A percentile compares a stretch with the other conserved stretches of the same genome.
phyloP scores from a whole-genome alignment of 1,284 basidiomycete species.

The Fomes fomentarius region DNA sequence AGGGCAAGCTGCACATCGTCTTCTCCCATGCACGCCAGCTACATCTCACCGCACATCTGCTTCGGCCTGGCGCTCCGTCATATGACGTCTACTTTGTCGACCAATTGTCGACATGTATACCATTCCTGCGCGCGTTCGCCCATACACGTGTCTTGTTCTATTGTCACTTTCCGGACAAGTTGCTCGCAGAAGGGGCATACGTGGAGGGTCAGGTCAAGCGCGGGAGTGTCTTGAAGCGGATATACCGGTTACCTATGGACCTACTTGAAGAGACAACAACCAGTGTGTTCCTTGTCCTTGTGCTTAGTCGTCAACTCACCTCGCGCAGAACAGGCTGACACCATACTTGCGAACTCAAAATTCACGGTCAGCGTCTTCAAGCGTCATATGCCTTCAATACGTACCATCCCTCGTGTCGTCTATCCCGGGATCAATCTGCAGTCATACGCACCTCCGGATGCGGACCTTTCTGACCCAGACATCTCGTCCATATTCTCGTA shows the following conservation, averaged over 20 bases:
- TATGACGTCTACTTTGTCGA: conserved; percentile 95
- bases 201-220: conserved; percentile 52
- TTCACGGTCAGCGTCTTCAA: conserved; percentile 87
- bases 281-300: conserved; percentile 55
- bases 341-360: conserved; percentile 90
- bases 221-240: conserved; percentile 59
- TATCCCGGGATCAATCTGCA: conserved; percentile 91
- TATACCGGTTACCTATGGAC: conserved; percentile 92
- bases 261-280: conserved; percentile 90
- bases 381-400: conserved; percentile 75
- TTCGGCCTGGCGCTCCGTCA: conserved; percentile 45
- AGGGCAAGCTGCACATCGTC: conserved; percentile 83
- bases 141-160: conserved; percentile 91
- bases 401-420: conserved; percentile 70
- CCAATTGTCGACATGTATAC: conserved; percentile 91
- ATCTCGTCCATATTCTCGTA: conserved; percentile 69
- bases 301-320: too few relatives aligned
- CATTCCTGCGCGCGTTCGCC: conserved; percentile 72
- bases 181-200: conserved; percentile 81
- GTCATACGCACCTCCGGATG: conserved; percentile 56
- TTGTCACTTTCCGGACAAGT: conserved; percentile 96
- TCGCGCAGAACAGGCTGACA: conserved; percentile 77
- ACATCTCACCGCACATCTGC: conserved; percentile 71
- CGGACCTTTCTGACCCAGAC: conserved; percentile 50
- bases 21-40: conserved; percentile 90